A percentile compares a stretch with the other conserved stretches of the same genome.
These are phyloP conservation scores for Wickerhamiella occidentalis DNA, from an alignment of 805 yeast genomes.

Conservation along the genomic window DNA sequence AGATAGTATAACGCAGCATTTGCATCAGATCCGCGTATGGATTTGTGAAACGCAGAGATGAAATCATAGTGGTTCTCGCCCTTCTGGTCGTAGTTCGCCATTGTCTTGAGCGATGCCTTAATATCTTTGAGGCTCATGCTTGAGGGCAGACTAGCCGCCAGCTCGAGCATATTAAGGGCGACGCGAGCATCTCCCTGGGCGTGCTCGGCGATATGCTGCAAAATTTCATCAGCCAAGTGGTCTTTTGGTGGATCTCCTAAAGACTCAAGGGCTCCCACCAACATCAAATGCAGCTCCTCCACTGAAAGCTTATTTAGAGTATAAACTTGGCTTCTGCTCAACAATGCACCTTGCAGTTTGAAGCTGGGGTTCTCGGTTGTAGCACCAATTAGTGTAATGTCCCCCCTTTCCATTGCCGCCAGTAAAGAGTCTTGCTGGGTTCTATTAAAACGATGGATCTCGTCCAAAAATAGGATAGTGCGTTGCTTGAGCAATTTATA, in stretches of 20 bases:
- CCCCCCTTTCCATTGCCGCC: conserved; percentile 76
- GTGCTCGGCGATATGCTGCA: conserved; percentile 56
- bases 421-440: conserved; percentile 80
- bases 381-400: conserved; percentile 79
- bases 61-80: conserved; percentile 94
- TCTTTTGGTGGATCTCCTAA: no score
- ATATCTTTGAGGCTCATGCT: conserved; percentile 22
- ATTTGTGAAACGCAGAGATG: conserved; percentile 89
- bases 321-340: conserved; percentile 76
- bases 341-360: conserved; percentile 65
- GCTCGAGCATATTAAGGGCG: conserved; percentile 69
- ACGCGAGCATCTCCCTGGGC: conserved; percentile 84
- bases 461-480: conserved; percentile 78
- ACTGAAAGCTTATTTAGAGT: conserved; percentile 43
- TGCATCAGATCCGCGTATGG: conserved; percentile 78
- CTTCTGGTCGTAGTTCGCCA: conserved; percentile 62
- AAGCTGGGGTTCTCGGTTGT: conserved; percentile 92
- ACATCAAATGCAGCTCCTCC: conserved; percentile 41
- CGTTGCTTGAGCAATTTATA: conserved; percentile 37
- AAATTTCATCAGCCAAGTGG: conserved; percentile 41
- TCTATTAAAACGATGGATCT: conserved; percentile 77
- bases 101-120: conserved; percentile 33
- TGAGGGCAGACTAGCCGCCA: conserved; percentile 25
- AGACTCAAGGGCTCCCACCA: conserved; percentile 49
- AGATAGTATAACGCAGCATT: conserved; percentile 84